These are phyloP conservation scores for Rossbeevera mucosa DNA, from an alignment of 768 basidiomycete genomes.

Conservation along the genomic window DNA sequence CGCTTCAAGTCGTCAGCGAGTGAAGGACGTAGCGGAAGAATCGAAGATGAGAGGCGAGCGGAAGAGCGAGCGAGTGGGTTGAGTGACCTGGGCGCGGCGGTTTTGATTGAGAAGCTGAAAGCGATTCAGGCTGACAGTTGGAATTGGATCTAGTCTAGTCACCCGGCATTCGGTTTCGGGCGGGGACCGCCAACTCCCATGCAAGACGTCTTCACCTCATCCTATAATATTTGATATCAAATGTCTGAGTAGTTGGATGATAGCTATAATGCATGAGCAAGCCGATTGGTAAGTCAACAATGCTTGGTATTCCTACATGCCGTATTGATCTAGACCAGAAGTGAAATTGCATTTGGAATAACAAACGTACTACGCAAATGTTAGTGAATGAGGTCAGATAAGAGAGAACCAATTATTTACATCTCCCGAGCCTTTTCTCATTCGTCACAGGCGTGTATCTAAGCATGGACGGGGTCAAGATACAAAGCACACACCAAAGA, in stretches of 20 bases:
- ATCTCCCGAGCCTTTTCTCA: background rate
- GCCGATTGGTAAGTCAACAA: background rate
- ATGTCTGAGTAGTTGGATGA: background rate
- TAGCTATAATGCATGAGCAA: background rate
- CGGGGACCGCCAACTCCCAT: background rate
- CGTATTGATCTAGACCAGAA: background rate
- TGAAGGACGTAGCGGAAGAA: background rate
- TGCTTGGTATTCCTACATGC: background rate
- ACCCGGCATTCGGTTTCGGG: conserved; percentile 1
- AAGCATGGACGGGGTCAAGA: background rate
- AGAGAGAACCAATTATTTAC: background rate
- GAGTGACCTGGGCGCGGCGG: background rate
- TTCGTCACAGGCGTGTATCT: conserved; percentile 28
- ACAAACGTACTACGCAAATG: background rate
- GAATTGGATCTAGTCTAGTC: background rate
- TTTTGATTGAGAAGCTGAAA: background rate
- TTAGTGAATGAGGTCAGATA: background rate
- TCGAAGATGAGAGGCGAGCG: conserved; percentile 10
- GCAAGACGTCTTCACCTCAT: background rate
- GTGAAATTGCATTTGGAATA: background rate
- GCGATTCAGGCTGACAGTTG: background rate
- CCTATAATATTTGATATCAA: background rate
- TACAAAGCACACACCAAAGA: background rate
- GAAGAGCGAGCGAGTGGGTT: conserved; percentile 1
- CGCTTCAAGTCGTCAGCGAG: background rate